Conservation (phyloP, 495 filamentous ascomycete genomes). For the Neurospora terricola region DNA sequence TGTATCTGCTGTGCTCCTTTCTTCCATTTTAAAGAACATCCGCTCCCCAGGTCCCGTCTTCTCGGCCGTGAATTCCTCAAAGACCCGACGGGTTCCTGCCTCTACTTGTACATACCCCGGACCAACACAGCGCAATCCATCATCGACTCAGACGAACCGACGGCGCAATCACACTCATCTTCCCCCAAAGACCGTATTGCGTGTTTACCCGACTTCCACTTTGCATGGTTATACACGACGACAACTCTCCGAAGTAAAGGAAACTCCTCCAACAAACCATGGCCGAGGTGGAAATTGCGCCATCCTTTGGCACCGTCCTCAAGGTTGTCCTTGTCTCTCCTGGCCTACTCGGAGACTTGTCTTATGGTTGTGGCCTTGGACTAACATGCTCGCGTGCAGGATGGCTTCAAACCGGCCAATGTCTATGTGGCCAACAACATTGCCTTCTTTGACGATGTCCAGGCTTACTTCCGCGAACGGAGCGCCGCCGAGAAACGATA, state of each 20-base stretch:
- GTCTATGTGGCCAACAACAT: slow-evolving; percentile 85
- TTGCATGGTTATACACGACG: slow-evolving; percentile 17
- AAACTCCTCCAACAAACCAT: slow-evolving; percentile 31
- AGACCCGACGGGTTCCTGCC: background rate
- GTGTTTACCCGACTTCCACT: background rate
- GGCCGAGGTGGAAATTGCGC: slow-evolving; percentile 63
- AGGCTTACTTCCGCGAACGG: slow-evolving; percentile 93
- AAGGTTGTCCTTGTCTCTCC: slow-evolving; percentile 50
- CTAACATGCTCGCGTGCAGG: slow-evolving; percentile 38
- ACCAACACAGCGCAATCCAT: background rate
- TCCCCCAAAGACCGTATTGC: background rate
- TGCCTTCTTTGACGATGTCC: slow-evolving; percentile 90
- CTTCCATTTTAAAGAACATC: background rate
- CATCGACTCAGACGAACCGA: background rate
- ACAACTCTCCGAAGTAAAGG: background rate
- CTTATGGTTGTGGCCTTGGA: background rate
- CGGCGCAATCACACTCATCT: background rate
- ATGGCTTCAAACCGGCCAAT: slow-evolving; percentile 91
- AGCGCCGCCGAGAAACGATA: slow-evolving; percentile 95
- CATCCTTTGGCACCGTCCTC: slow-evolving; percentile 80
- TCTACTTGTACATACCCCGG: background rate
- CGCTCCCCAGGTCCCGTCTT: background rate
- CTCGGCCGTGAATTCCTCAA: background rate
- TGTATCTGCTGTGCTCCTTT: background rate
- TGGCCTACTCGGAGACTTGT: background rate